A percentile compares a stretch with the other conserved stretches of the same genome.
Evolutionary conservation across 2,329 filamentous ascomycete genomes (phyloP).

Genomic region (Paecilomyces fulvus): DNA sequence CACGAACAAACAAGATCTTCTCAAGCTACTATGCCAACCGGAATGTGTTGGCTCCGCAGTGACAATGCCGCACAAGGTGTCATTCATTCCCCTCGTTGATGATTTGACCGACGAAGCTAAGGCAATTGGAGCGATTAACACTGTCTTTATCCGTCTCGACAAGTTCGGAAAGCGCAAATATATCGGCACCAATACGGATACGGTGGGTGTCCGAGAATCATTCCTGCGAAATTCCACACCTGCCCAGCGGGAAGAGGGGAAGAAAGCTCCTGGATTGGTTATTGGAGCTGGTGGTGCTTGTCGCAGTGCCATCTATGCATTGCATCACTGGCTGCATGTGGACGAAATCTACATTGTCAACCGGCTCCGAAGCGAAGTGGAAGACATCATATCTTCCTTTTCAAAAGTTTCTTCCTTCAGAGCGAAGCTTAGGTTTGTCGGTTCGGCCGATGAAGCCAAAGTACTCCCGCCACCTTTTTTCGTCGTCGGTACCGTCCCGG

Average conservation of each 20-base stretch:
- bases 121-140: slow-evolving; percentile 12
- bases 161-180: slow-evolving; percentile 31
- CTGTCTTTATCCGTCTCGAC: slow-evolving; percentile 37
- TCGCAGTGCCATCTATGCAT: slow-evolving; percentile 13
- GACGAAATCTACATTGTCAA: slow-evolving; percentile 15
- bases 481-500: slow-evolving; percentile 14
- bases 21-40: slow-evolving; percentile 1
- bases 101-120: slow-evolving; percentile 53
- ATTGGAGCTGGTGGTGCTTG: slow-evolving; percentile 14
- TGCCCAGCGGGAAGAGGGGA: not conserved
- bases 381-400: slow-evolving; percentile 11
- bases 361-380: slow-evolving; percentile 12
- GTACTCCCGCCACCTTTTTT: slow-evolving; percentile 7
- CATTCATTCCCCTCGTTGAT: slow-evolving; percentile 61
- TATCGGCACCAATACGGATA: slow-evolving; percentile 70
- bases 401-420: not conserved
- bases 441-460: slow-evolving; percentile 5
- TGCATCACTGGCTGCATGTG: slow-evolving; percentile 12
- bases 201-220: slow-evolving; percentile 58
- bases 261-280: slow-evolving; percentile 9
- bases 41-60: slow-evolving; percentile 50
- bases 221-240: slow-evolving; percentile 3
- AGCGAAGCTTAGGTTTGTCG: slow-evolving; percentile 7
- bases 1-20: slow-evolving; percentile 1
- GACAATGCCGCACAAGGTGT: slow-evolving; percentile 73